Conservation (phyloP, 2,329 filamentous ascomycete genomes). For the Stemphylium beticola region DNA sequence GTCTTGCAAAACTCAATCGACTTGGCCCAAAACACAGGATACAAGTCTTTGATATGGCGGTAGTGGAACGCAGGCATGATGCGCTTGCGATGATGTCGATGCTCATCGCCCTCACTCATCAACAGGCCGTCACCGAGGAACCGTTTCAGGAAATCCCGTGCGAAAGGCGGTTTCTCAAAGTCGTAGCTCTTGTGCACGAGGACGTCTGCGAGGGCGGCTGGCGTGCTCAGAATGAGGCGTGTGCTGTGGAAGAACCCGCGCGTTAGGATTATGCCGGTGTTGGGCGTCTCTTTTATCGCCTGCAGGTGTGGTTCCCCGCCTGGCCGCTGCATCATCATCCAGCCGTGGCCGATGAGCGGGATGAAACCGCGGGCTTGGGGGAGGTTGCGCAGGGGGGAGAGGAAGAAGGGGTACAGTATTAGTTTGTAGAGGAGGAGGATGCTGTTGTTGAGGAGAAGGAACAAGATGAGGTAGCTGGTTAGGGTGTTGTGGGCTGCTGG, state of each 20-base stretch:
- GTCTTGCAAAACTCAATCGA: conserved; percentile 69
- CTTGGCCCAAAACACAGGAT: conserved; percentile 84
- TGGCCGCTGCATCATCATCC: conserved; percentile 43
- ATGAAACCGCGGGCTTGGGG: conserved; percentile 38
- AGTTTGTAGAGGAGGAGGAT: conserved; percentile 27
- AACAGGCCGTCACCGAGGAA: conserved; percentile 61
- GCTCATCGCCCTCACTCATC: conserved; percentile 58
- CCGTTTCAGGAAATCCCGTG: conserved; percentile 53
- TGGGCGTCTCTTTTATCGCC: conserved; percentile 48
- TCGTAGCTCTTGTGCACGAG: conserved; percentile 61
- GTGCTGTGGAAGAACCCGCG: conserved; percentile 49
- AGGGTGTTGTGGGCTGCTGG: conserved; percentile 14
- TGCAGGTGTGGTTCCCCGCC: conserved; percentile 40
- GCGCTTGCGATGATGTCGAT: conserved; percentile 68
- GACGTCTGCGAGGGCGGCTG: conserved; percentile 56
- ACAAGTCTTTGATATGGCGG: conserved; percentile 82
- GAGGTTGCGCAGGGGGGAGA: conserved; percentile 48
- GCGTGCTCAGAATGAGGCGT: conserved; percentile 47
- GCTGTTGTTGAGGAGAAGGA: conserved; percentile 22
- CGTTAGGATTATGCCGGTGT: conserved; percentile 51
- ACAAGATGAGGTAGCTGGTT: conserved; percentile 23
- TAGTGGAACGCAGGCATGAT: conserved; percentile 86
- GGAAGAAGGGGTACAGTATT: conserved; percentile 47
- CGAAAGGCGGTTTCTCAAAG: conserved; percentile 58
- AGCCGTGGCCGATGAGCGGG: conserved; percentile 49